Percentiles rank a stretch among this genome's conserved stretches.
Evolutionary conservation across 805 yeast genomes (phyloP).

Genomic region (Ogataea minuta): DNA sequence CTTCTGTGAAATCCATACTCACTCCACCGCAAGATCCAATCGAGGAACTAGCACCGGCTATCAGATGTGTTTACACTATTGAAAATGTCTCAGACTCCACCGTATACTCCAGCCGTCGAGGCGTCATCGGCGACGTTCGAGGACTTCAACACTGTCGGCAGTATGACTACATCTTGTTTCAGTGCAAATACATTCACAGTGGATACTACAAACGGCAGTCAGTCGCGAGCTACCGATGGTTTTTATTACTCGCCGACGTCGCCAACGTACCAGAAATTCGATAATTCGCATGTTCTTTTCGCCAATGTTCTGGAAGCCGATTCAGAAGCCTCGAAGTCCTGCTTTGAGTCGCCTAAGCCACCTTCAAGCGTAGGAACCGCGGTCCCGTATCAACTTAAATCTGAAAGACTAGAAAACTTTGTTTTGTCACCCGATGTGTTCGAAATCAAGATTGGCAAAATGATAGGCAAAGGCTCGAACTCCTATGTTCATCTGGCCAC

Average conservation of each 20-base stretch:
- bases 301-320: slow-evolving; percentile 2
- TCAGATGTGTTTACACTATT: not conserved
- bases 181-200: slow-evolving; percentile 2
- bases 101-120: slow-evolving; percentile 18
- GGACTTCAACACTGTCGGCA: slow-evolving; percentile 5
- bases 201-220: slow-evolving; percentile 5
- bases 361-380: not conserved
- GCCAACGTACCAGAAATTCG: slow-evolving; percentile 7
- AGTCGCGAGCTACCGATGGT: slow-evolving; percentile 4
- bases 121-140: slow-evolving; percentile 10
- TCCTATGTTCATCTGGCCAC: slow-evolving; percentile 29
- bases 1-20: too few species aligned
- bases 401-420: slow-evolving; percentile 18
- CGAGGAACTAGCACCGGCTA: too few species aligned
- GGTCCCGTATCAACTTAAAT: slow-evolving; percentile 16
- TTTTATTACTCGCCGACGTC: slow-evolving; percentile 11
- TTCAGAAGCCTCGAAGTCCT: not conserved
- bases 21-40: too few species aligned
- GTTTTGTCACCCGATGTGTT: slow-evolving; percentile 23
- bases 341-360: not conserved
- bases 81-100: slow-evolving; percentile 16
- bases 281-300: slow-evolving; percentile 2
- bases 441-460: slow-evolving; percentile 16
- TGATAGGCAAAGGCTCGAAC: slow-evolving; percentile 32
- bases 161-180: not conserved